Evolutionary conservation across 1,284 basidiomycete genomes (phyloP).

Genomic region (Naganishia cerealis): DNA sequence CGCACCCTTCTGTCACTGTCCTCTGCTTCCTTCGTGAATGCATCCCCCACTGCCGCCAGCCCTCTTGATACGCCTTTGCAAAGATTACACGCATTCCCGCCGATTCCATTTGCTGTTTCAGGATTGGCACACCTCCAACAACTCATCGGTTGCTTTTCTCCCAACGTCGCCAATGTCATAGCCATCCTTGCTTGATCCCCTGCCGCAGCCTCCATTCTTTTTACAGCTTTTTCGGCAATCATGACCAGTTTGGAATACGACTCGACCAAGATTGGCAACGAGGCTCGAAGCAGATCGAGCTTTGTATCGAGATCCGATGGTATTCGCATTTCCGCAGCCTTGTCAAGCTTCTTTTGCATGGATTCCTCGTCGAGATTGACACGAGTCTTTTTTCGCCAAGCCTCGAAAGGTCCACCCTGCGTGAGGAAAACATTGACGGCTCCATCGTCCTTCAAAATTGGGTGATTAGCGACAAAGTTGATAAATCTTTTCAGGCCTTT

Average conservation of each 20-base stretch:
- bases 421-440: conserved; percentile 76
- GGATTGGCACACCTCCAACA: conserved; percentile 62
- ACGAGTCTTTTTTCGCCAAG: conserved; percentile 69
- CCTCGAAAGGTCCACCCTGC: conserved; percentile 71
- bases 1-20: conserved; percentile 73
- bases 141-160: conserved; percentile 58
- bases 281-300: conserved; percentile 68
- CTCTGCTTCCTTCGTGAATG: conserved; percentile 73
- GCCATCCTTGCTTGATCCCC: conserved; percentile 77
- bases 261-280: conserved; percentile 72
- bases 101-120: conserved; percentile 46
- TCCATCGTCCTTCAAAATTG: conserved; percentile 80
- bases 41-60: conserved; percentile 66
- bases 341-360: conserved; percentile 72
- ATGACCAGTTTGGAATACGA: conserved; percentile 81
- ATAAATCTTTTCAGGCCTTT: conserved; percentile 79
- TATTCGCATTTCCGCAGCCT: conserved; percentile 83
- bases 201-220: conserved; percentile 80
- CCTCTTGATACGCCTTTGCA: conserved; percentile 76
- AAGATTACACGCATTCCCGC: conserved; percentile 68
- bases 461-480: conserved; percentile 81
- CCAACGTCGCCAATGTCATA: conserved; percentile 73
- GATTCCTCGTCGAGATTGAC: conserved; percentile 82
- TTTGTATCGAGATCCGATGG: conserved; percentile 88
- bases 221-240: conserved; percentile 77